A percentile compares a stretch with the other conserved stretches of the same genome.
Conservation (phyloP, 768 basidiomycete species). For the Lactarius tabidus region DNA sequence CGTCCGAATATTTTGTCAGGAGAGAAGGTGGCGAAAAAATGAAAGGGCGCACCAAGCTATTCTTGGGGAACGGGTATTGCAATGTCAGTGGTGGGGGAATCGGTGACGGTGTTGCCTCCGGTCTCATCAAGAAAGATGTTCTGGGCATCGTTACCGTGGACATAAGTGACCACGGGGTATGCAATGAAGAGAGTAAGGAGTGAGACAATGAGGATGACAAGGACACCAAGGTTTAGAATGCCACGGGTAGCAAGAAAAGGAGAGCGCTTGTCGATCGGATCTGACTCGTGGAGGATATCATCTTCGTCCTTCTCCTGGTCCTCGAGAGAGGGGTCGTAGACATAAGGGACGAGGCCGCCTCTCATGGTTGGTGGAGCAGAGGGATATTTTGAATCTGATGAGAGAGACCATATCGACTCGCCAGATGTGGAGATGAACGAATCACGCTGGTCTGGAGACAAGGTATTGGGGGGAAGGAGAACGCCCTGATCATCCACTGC, state of each 20-base stretch:
- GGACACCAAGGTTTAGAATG: slow-evolving; percentile 63
- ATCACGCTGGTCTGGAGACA: slow-evolving; percentile 31
- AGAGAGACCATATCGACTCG: slow-evolving; percentile 47
- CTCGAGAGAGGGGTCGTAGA: slow-evolving; percentile 62
- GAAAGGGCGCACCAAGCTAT: slow-evolving; percentile 19
- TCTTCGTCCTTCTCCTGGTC: slow-evolving; percentile 60
- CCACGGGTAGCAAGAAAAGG: slow-evolving; percentile 42
- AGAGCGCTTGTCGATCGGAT: slow-evolving; percentile 38
- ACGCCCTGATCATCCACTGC: slow-evolving; percentile 33
- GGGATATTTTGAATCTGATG: slow-evolving; percentile 66
- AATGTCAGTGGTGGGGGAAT: slow-evolving; percentile 28
- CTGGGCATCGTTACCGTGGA: slow-evolving; percentile 36
- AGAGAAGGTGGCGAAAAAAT: background rate
- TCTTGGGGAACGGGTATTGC: slow-evolving; percentile 45
- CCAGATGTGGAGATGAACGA: slow-evolving; percentile 50
- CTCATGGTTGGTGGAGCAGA: slow-evolving; percentile 32
- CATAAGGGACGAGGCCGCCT: slow-evolving; percentile 58
- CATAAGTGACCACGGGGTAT: slow-evolving; percentile 69
- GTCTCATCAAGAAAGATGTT: slow-evolving; percentile 43
- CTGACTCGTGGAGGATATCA: slow-evolving; percentile 68
- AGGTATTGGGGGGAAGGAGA: slow-evolving; percentile 35
- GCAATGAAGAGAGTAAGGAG: slow-evolving; percentile 75
- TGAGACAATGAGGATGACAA: slow-evolving; percentile 55
- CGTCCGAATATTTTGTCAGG: background rate
- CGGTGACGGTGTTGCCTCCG: slow-evolving; percentile 67